phyloP scores from a whole-genome alignment of 352 stramenopile species.

The Aphanomyces stellatus region DNA sequence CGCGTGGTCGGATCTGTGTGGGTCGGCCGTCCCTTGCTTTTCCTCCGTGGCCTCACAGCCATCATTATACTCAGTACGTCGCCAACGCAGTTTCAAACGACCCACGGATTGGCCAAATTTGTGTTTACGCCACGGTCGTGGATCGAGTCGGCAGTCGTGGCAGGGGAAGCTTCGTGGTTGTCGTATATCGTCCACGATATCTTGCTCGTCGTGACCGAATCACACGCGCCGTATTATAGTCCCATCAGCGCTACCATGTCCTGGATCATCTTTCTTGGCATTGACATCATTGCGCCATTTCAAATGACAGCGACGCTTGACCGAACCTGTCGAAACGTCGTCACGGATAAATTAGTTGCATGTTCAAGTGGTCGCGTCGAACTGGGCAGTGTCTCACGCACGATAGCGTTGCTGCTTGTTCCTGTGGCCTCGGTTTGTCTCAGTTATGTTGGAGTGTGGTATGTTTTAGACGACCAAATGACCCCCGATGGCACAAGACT shows the following conservation, averaged over 20 bases:
- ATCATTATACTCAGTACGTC: background rate
- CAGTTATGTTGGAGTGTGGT: no score
- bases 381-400: no score
- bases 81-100: background rate
- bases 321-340: background rate
- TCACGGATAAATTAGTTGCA: no score
- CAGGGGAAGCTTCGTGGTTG: background rate
- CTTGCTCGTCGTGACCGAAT: background rate
- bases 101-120: background rate
- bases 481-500: no score
- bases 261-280: background rate
- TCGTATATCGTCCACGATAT: background rate
- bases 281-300: background rate
- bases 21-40: background rate
- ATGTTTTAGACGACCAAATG: no score
- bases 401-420: no score
- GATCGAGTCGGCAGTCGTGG: background rate
- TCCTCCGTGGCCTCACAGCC: background rate
- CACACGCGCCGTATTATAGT: background rate
- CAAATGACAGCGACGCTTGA: background rate
- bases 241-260: background rate
- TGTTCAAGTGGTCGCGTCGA: no score
- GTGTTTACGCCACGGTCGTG: background rate
- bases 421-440: no score
- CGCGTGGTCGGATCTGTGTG: constrained; percentile 4